Base-by-base conservation (phyloP, 73 alveolate species). In the Blepharisma japonicum region DNA sequence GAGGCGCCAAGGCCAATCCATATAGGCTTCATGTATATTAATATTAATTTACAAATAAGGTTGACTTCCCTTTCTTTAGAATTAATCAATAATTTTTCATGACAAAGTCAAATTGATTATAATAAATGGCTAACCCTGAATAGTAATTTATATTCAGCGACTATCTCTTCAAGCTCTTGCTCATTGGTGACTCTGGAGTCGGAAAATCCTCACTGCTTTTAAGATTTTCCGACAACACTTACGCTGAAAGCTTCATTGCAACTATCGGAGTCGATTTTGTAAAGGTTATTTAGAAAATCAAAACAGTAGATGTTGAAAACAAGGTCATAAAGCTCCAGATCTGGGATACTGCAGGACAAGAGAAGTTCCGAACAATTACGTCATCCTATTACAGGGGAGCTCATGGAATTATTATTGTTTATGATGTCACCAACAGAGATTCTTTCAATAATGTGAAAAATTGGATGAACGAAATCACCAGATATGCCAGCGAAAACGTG, bases 241-340 rank as follows among this genome's bases (percentile, higher is more conserved):
- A 77, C 68, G 67, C 92, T 20, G 85, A 74, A 6, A 81, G 85
- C 49, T 85, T 77, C 71, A 81, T 82, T 67, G 81, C 92, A 39
- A 85, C 92, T 49, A 80, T 85, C 71, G 92, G 92, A 54, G 89
- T 85, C 6, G 92, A 85, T 48, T 85, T 85, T 72, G 72, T 56
- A 56, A 14, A 21, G 9, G 46, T 38, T 56, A 56, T 20, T 9
- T 20, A 56, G 72, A 85, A 85, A 55, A 70, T 82, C 9, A 85
- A 81, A 55, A 85, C 89, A 7, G 49, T 85, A 14, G 86, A 85
- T 38, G 68, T 81, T 14, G 92, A 85, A 48, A 80, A 82, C 9
- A 85, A 85, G 74, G 81, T 71, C 70, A 18, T 85, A 47, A 85
- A 85, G 71, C 82, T 85, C 49, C 77, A 81, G 45, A 81, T 81